A percentile compares a stretch with the other conserved stretches of the same genome.
These are phyloP conservation scores for Colletotrichum sp. DNA, from an alignment of 2,329 filamentous ascomycete species.

Conservation along the genomic window DNA sequence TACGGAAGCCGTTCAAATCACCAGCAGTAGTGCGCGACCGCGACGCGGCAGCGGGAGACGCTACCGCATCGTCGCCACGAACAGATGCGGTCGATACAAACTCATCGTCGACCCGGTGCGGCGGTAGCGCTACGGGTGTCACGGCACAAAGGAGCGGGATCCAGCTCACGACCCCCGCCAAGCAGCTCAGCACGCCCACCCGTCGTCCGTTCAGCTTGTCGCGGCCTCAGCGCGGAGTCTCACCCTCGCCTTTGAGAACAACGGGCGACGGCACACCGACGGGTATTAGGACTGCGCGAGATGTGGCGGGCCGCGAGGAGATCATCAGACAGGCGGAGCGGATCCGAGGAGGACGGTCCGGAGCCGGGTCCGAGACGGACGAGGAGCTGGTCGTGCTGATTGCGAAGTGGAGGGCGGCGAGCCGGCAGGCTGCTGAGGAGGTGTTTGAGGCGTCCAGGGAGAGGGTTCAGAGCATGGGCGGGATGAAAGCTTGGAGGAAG, in stretches of 20 bases:
- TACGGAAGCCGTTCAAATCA: constrained; percentile 22
- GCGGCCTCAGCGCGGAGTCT: neutral
- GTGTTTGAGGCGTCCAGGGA: constrained; percentile 10
- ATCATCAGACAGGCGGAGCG: constrained; percentile 14
- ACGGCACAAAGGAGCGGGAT: neutral
- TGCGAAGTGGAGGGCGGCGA: constrained; percentile 20
- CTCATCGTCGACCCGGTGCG: neutral
- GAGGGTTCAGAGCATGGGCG: constrained; percentile 9
- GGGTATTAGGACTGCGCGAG: neutral
- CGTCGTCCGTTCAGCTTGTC: constrained; percentile 8
- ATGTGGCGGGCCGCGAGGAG: constrained; percentile 11
- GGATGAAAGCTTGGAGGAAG: constrained; percentile 5
- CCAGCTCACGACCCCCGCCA: neutral
- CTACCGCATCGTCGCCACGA: neutral
- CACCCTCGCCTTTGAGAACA: neutral
- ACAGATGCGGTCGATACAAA: neutral
- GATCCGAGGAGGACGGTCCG: neutral
- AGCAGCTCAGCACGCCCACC: neutral
- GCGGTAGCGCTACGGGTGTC: neutral
- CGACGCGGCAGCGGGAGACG: neutral
- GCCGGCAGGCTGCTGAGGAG: constrained; percentile 21
- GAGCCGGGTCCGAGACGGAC: neutral
- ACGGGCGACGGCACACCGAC: neutral
- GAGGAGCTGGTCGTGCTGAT: constrained; percentile 15
- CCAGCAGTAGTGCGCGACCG: constrained; percentile 6